These are phyloP conservation scores for Aspergillus sp. DNA, from an alignment of 2,329 filamentous ascomycete genomes.

Conservation along the genomic window DNA sequence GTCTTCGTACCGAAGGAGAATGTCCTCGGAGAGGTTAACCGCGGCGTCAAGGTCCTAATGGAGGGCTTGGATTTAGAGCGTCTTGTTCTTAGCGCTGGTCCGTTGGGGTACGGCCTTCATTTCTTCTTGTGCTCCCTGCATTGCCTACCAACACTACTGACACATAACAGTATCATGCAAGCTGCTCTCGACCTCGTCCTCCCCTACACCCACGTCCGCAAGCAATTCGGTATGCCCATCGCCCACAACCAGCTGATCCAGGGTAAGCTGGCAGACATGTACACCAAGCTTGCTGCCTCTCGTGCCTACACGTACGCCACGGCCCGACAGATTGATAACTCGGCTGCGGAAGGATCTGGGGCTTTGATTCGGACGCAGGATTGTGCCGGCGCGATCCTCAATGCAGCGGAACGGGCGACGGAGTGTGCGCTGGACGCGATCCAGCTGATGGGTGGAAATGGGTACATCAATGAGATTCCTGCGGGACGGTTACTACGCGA, in stretches of 20 bases:
- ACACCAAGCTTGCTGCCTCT: slow-evolving; percentile 84
- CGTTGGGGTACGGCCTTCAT: slow-evolving; percentile 61
- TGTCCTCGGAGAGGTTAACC: slow-evolving; percentile 76
- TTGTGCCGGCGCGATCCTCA: slow-evolving; percentile 90
- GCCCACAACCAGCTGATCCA: slow-evolving; percentile 92
- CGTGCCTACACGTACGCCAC: slow-evolving; percentile 86
- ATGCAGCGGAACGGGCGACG: slow-evolving; percentile 82
- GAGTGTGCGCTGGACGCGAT: slow-evolving; percentile 85
- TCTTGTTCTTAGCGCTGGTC: slow-evolving; percentile 85
- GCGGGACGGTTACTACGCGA: slow-evolving; percentile 80
- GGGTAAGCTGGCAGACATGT: slow-evolving; percentile 94
- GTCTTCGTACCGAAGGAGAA: slow-evolving; percentile 86
- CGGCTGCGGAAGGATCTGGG: slow-evolving; percentile 46
- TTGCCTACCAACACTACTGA: slow-evolving; percentile 12
- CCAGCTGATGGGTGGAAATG: slow-evolving; percentile 91
- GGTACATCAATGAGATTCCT: slow-evolving; percentile 93
- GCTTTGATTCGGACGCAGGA: slow-evolving; percentile 75
- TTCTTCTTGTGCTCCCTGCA: too few species aligned
- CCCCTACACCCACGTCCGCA: slow-evolving; percentile 84
- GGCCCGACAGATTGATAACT: slow-evolving; percentile 76
- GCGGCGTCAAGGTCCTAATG: slow-evolving; percentile 89
- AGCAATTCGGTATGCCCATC: slow-evolving; percentile 84
- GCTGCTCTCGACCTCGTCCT: slow-evolving; percentile 80
- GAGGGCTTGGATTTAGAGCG: slow-evolving; percentile 93
- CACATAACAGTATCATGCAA: slow-evolving; percentile 73